Evolutionary conservation across 148 eudicot species (phyloP).

Genomic region (Rhododendron henanense): DNA sequence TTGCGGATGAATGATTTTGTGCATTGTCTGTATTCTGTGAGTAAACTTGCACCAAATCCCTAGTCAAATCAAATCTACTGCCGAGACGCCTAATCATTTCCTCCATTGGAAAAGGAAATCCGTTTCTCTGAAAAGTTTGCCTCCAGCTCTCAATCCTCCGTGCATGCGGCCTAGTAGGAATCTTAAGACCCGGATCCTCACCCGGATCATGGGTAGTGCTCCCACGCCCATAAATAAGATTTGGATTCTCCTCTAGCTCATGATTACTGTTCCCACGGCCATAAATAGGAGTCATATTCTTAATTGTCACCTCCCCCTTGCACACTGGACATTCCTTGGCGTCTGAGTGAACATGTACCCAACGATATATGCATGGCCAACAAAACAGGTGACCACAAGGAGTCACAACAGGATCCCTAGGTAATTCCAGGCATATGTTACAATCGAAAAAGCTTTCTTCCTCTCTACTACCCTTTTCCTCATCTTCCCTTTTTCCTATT

Average conservation of each 20-base stretch:
- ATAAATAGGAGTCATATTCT: conserved; percentile 79
- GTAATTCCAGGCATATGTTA: conserved; percentile 87
- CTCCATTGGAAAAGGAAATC: conserved; percentile 66
- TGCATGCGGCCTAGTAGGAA: conserved; percentile 74
- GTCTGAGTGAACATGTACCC: conserved; percentile 72
- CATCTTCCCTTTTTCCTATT: conserved; percentile 45
- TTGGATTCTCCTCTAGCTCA: conserved; percentile 38
- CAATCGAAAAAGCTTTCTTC: conserved; percentile 81
- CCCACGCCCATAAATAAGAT: not conserved
- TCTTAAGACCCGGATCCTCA: conserved; percentile 25
- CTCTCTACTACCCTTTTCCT: conserved; percentile 40
- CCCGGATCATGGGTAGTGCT: not conserved
- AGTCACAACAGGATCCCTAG: conserved; percentile 90
- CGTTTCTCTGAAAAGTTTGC: conserved; percentile 71
- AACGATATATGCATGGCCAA: conserved; percentile 94
- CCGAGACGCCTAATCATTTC: conserved; percentile 91
- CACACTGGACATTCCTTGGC: conserved; percentile 96
- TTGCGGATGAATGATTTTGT: conserved; percentile 36
- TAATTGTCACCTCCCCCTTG: conserved; percentile 80
- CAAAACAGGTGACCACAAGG: conserved; percentile 98
- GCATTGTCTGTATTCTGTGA: conserved; percentile 34
- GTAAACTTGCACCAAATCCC: conserved; percentile 44
- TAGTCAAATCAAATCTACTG: conserved; percentile 56
- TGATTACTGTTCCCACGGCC: conserved; percentile 56
- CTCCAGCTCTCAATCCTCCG: conserved; percentile 81